Percentiles rank a stretch among this genome's conserved stretches.
Conservation (phyloP, 2,329 filamentous ascomycete genomes). For the Coniochaeta ligniaria region DNA sequence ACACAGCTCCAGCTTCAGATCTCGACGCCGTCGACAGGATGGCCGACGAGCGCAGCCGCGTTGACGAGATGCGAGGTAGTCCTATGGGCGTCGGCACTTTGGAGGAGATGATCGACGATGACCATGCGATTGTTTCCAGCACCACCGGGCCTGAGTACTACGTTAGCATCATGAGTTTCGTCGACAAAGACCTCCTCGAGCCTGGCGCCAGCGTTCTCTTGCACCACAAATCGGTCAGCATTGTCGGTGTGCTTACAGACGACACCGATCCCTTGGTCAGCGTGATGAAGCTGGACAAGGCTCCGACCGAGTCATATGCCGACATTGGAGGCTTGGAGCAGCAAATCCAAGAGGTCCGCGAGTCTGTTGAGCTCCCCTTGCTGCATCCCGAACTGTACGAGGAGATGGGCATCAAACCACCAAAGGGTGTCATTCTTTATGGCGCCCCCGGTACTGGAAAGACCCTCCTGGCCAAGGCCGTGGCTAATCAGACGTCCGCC, state of each 20-base stretch:
- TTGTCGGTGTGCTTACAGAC: slow-evolving; percentile 94
- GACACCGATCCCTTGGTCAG: slow-evolving; percentile 92
- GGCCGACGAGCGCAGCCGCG: slow-evolving; percentile 87
- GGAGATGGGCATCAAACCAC: slow-evolving; percentile 99
- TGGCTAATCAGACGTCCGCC: slow-evolving; percentile 97
- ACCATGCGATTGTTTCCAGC: slow-evolving; percentile 96
- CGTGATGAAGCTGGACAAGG: slow-evolving; percentile 99
- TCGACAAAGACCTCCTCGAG: slow-evolving; percentile 96
- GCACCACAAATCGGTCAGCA: slow-evolving; percentile 96
- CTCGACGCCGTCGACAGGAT: slow-evolving; percentile 74
- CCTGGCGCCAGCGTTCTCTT: slow-evolving; percentile 91
- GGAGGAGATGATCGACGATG: slow-evolving; percentile 98
- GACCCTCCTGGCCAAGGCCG: slow-evolving; percentile 90
- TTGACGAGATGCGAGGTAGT: slow-evolving; percentile 97
- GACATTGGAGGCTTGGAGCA: slow-evolving; percentile 94
- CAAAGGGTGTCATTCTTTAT: slow-evolving; percentile 98
- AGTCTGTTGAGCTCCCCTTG: slow-evolving; percentile 91
- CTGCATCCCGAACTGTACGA: slow-evolving; percentile 96
- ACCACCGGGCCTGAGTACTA: slow-evolving; percentile 98
- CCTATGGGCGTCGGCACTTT: slow-evolving; percentile 97
- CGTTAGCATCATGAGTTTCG: slow-evolving; percentile 99
- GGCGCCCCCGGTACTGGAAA: slow-evolving; percentile 96
- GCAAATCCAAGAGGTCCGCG: slow-evolving; percentile 95
- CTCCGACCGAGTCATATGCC: slow-evolving; percentile 94
- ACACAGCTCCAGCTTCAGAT: slow-evolving; percentile 56